Evolutionary conservation across 768 basidiomycete genomes (phyloP), one percentile per base, ranked within the genome.

Genomic region (Russula virescens): DNA sequence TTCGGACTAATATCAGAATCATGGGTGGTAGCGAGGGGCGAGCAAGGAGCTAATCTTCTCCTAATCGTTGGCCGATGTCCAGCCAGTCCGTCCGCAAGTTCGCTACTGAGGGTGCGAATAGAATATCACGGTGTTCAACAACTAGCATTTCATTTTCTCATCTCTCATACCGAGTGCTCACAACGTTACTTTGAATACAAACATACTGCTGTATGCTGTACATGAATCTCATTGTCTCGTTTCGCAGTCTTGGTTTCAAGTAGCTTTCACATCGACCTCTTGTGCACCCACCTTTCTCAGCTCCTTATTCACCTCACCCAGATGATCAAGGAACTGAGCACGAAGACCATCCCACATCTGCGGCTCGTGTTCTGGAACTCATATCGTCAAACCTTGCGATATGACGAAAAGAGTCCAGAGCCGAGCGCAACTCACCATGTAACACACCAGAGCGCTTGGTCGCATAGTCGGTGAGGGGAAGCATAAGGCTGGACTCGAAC

Each of bases 291-390:
- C 42, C 25, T 49, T 46, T 21, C 49, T 60, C 40, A 64, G 48
- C 6, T 60, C 48, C 19, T 53, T 78, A 64, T 86, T 83, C 59
- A 86, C 76, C 63, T 83, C 73, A 35, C 80, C 80, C 34, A 85
- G 68, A 64, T 85, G 83, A 63, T 81, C 77, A 71, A 85, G 68
- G 71, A 88, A 86, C 54, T 83, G 76, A 5, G 75, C 80, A 67
- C 78, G 81, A 64, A 87, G 75, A 60, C 80, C 71, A 60, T 86
- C 81, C 84, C 84, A 88, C 83, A 86, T 86, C 72, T 77, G 79
- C 19, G 83, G 84, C 66, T 85, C 84, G 70, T 84, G 84, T 69
- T 80, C 83, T 84, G 49, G 18, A n/a, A 13, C 21, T 11, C 43
- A 16, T 9, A 49, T 35, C 48, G 25, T 23, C 63, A 48, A 34